A percentile compares a stretch with the other conserved stretches of the same genome.
These are phyloP conservation scores for Dactylellina drechsleri DNA, from an alignment of 2,329 filamentous ascomycete genomes.

Conservation along the genomic window DNA sequence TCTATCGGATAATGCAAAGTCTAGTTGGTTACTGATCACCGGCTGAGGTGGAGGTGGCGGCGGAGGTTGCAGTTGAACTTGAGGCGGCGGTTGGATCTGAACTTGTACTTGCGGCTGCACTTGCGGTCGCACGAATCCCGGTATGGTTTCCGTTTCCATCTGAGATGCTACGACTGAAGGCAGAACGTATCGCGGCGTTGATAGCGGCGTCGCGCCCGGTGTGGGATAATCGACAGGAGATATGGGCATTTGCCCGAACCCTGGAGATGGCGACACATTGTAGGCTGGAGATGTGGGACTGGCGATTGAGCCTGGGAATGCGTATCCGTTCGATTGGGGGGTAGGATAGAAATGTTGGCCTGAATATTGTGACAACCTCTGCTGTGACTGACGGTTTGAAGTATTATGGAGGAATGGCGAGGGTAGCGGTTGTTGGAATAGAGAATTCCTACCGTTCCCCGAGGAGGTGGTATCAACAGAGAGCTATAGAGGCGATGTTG, in stretches of 20 bases:
- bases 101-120: constrained; percentile 6
- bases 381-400: constrained; percentile 13
- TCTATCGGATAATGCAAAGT: constrained; percentile 38
- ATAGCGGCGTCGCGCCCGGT: constrained; percentile 44
- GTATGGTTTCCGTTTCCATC: constrained; percentile 39
- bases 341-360: constrained; percentile 47
- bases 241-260: constrained; percentile 40
- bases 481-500: constrained; percentile 1
- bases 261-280: constrained; percentile 23
- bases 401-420: constrained; percentile 24
- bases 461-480: constrained; percentile 24
- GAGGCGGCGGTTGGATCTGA: constrained; percentile 11
- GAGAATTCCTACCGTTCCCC: constrained; percentile 14
- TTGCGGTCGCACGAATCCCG: constrained; percentile 18
- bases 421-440: constrained; percentile 35
- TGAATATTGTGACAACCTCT: constrained; percentile 38
- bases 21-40: constrained; percentile 6
- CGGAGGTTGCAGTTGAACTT: constrained; percentile 3
- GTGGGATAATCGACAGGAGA: constrained; percentile 49
- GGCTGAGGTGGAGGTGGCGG: constrained; percentile 9
- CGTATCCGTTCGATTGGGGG: constrained; percentile 42
- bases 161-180: constrained; percentile 49
- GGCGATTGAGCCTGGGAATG: constrained; percentile 27
- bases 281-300: constrained; percentile 37
- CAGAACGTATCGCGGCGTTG: constrained; percentile 48